These are phyloP conservation scores for Eucalyptus marginata DNA, from an alignment of 345 rosid genomes.

Conservation along the genomic window DNA sequence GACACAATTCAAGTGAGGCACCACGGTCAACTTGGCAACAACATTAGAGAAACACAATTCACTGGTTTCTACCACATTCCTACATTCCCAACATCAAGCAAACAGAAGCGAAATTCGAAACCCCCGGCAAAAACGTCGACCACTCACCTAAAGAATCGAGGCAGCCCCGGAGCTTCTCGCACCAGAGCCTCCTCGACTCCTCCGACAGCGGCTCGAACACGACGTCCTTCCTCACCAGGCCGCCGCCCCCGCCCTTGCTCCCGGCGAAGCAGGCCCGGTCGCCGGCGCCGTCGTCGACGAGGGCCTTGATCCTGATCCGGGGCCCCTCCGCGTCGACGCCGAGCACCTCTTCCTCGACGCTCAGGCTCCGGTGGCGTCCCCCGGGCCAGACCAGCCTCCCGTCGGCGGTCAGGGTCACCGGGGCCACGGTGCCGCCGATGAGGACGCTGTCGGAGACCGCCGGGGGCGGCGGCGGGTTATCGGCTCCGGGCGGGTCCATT, in stretches of 20 bases:
- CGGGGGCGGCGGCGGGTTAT: neutral
- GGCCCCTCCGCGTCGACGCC: slow-evolving; percentile 51
- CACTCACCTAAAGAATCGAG: slow-evolving; percentile 54
- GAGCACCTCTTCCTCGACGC: slow-evolving; percentile 45
- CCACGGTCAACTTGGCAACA: neutral
- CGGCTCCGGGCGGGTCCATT: neutral
- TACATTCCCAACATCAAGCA: neutral
- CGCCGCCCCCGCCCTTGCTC: slow-evolving; percentile 11
- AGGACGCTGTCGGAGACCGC: slow-evolving; percentile 5
- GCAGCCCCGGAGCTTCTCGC: slow-evolving; percentile 36
- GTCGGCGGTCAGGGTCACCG: slow-evolving; percentile 34
- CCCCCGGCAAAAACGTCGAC: neutral
- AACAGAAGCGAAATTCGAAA: neutral
- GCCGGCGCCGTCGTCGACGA: slow-evolving; percentile 18
- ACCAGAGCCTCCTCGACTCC: slow-evolving; percentile 54
- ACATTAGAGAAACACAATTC: neutral
- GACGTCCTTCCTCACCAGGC: slow-evolving; percentile 47
- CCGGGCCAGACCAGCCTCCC: slow-evolving; percentile 49
- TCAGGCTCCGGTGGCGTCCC: slow-evolving; percentile 23
- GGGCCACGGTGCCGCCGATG: slow-evolving; percentile 21
- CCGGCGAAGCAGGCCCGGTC: slow-evolving; percentile 42
- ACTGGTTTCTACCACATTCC: neutral
- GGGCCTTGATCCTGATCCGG: slow-evolving; percentile 36
- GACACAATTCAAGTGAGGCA: neutral
- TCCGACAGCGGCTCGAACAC: slow-evolving; percentile 56